A percentile compares a stretch with the other conserved stretches of the same genome.
These are phyloP conservation scores for Plectosphaerella cucumerina DNA, from an alignment of 2,329 filamentous ascomycete species.

Conservation along the genomic window DNA sequence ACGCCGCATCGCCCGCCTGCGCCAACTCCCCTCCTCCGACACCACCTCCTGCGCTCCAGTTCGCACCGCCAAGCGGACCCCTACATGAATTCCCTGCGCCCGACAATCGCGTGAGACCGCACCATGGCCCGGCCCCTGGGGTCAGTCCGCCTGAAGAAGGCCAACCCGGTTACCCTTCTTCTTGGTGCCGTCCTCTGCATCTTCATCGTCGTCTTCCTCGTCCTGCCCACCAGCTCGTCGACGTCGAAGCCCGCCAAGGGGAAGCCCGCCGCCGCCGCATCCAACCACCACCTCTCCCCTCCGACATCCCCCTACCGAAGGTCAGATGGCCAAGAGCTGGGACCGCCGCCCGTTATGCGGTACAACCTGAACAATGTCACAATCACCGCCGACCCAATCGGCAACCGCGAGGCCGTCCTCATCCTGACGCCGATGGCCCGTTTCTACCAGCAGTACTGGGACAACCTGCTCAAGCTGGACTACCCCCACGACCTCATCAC, in stretches of 20 bases:
- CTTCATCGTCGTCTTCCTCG: constrained; percentile 63
- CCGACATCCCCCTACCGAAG: constrained; percentile 39
- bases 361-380: constrained; percentile 97
- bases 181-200: constrained; percentile 70
- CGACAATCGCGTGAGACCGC: constrained; percentile 14
- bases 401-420: constrained; percentile 79
- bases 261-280: constrained; percentile 43
- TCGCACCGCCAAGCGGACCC: too few relatives aligned
- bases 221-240: constrained; percentile 46
- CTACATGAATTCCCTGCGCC: constrained; percentile 11
- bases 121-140: constrained; percentile 56
- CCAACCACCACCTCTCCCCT: constrained; percentile 38
- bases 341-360: constrained; percentile 80
- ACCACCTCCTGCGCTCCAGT: too few relatives aligned
- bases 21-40: too few relatives aligned
- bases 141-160: constrained; percentile 70
- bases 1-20: too few relatives aligned
- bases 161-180: constrained; percentile 70
- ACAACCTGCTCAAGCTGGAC: constrained; percentile 76
- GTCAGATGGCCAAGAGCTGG: constrained; percentile 33
- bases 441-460: constrained; percentile 95
- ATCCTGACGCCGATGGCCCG: constrained; percentile 89
- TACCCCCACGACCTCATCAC: constrained; percentile 96
- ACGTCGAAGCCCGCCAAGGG: constrained; percentile 34
- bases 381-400: constrained; percentile 68